Percentiles rank a stretch among this genome's conserved stretches.
Conservation (phyloP, 306 rosid species). For the Vicia faba region DNA sequence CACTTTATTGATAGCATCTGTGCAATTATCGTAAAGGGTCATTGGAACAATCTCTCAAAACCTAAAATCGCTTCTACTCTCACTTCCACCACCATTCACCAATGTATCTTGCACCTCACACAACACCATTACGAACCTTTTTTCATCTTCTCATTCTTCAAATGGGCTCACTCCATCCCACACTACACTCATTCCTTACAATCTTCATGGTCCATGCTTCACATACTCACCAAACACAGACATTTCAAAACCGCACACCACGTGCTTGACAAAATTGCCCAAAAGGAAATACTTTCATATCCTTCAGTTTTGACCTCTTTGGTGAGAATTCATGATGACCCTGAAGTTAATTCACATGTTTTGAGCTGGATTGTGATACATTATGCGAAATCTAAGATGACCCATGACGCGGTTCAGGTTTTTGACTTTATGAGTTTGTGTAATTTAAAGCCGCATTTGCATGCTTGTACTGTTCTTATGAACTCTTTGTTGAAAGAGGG, state of each 20-base stretch:
- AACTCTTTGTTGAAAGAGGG: conserved; percentile 70
- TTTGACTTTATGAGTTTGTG: conserved; percentile 69
- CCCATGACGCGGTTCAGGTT: conserved; percentile 74
- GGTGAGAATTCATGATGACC: conserved; percentile 50
- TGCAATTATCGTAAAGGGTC: conserved; percentile 65
- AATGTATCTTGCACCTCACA: conserved; percentile 60
- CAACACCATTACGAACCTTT: conserved; percentile 50
- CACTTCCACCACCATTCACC: conserved; percentile 57
- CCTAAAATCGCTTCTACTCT: conserved; percentile 49
- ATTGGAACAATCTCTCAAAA: conserved; percentile 61
- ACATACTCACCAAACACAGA: conserved; percentile 57
- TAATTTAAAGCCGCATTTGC: conserved; percentile 64
- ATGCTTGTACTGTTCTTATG: conserved; percentile 84
- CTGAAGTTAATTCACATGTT: conserved; percentile 70
- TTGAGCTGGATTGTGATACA: conserved; percentile 85
- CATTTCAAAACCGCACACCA: conserved; percentile 68
- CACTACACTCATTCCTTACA: conserved; percentile 70
- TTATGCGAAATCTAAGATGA: conserved; percentile 63
- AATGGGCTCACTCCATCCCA: conserved; percentile 65
- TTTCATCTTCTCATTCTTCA: conserved; percentile 65
- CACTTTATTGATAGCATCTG: conserved; percentile 51
- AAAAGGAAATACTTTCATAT: conserved; percentile 64
- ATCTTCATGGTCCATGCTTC: conserved; percentile 76
- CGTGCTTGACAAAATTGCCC: conserved; percentile 71
- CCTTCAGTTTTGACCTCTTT: conserved; percentile 71